Evolutionary conservation across 2,329 filamentous ascomycete species (phyloP).

Genomic region (Sporothrix brunneoviolacea): DNA sequence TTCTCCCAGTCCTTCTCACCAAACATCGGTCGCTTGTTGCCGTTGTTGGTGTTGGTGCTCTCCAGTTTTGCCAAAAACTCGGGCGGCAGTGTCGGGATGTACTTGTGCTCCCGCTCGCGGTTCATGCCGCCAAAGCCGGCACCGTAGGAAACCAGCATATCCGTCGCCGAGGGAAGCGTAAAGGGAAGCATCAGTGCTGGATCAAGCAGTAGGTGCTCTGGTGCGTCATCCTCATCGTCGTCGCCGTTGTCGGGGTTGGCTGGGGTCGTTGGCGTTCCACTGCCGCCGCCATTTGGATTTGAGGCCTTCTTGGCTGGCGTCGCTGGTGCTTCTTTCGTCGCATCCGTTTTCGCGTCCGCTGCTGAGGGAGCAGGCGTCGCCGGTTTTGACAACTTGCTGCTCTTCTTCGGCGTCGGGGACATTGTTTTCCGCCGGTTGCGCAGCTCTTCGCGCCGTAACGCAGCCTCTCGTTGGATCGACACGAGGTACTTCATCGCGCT

Average conservation of each 20-base stretch:
- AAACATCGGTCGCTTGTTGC: slow-evolving; percentile 48
- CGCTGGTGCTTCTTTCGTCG: not conserved
- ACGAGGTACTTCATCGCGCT: slow-evolving; percentile 80
- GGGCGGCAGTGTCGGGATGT: slow-evolving; percentile 88
- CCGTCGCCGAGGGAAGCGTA: slow-evolving; percentile 87
- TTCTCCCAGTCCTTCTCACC: slow-evolving; percentile 61
- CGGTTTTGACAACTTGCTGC: not conserved
- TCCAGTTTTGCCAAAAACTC: slow-evolving; percentile 91
- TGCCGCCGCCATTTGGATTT: slow-evolving; percentile 30
- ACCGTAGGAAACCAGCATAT: slow-evolving; percentile 94
- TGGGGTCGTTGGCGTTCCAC: slow-evolving; percentile 37
- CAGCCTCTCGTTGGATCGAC: slow-evolving; percentile 69
- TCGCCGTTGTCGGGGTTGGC: slow-evolving; percentile 31
- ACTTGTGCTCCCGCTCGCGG: slow-evolving; percentile 84
- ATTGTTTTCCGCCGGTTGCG: slow-evolving; percentile 40
- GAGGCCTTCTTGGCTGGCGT: slow-evolving; percentile 7
- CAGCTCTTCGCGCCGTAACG: slow-evolving; percentile 50
- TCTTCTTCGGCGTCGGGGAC: slow-evolving; percentile 32
- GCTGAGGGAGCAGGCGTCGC: not conserved
- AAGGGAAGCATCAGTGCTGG: slow-evolving; percentile 91
- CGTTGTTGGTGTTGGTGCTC: slow-evolving; percentile 37
- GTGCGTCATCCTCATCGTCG: slow-evolving; percentile 62
- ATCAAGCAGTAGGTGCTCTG: slow-evolving; percentile 73
- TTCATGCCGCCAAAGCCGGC: slow-evolving; percentile 92
- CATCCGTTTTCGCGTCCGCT: not conserved